A percentile compares a stretch with the other conserved stretches of the same genome.
Evolutionary conservation across 2,329 filamentous ascomycete species (phyloP).

Genomic region (Diplodia sapinea): DNA sequence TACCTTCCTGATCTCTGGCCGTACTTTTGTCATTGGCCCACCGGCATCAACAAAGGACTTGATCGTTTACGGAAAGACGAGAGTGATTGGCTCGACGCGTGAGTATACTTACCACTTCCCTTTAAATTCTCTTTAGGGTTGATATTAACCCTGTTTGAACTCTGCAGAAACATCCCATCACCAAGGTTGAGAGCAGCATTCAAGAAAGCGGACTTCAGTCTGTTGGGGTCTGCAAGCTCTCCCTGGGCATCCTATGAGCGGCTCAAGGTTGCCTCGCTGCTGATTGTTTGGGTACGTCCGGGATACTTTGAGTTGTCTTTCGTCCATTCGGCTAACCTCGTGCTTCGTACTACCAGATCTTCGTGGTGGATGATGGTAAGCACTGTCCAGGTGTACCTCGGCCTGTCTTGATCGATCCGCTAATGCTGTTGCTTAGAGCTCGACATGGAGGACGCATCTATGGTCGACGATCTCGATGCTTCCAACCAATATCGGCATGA

Average conservation of each 20-base stretch:
- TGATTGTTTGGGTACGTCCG: slow-evolving; percentile 12
- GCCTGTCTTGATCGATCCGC: background rate
- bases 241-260: background rate
- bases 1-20: background rate
- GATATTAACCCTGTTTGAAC: background rate
- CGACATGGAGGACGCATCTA: slow-evolving; percentile 1
- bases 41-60: background rate
- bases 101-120: background rate
- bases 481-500: slow-evolving; percentile 2
- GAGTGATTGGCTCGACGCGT: background rate
- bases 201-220: background rate
- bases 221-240: background rate
- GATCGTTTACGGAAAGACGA: background rate
- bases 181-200: background rate
- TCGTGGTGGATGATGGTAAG: background rate
- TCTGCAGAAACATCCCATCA: background rate
- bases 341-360: background rate
- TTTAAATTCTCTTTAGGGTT: background rate
- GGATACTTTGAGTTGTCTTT: background rate
- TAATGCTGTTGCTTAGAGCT: background rate
- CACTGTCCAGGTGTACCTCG: background rate
- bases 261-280: background rate
- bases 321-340: background rate
- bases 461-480: slow-evolving; percentile 1
- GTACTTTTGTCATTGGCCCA: slow-evolving; percentile 3